Conservation (phyloP, 1,284 basidiomycete species). For the Leccinum fallax region DNA sequence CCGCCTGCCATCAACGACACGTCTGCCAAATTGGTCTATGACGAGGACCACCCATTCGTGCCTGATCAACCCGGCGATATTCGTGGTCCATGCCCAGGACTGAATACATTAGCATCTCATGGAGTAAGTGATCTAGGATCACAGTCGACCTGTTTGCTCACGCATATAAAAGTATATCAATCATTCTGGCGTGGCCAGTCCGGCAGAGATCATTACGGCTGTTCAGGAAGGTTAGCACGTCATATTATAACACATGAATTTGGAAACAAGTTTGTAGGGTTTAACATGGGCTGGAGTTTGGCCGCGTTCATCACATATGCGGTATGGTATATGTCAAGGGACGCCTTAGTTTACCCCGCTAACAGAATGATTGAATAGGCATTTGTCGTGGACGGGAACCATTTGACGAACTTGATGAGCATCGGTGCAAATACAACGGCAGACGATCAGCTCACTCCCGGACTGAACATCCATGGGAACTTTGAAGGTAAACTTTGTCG, state of each 20-base stretch:
- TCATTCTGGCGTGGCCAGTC: conserved; percentile 26
- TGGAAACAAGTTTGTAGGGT: conserved; percentile 14
- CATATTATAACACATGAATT: neutral
- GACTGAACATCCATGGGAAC: neutral
- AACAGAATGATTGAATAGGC: conserved; percentile 13
- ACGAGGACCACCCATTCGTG: conserved; percentile 22
- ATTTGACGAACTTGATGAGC: conserved; percentile 32
- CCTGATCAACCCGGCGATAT: conserved; percentile 27
- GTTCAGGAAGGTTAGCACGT: conserved; percentile 24
- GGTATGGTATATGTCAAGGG: conserved; percentile 10
- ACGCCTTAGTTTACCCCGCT: neutral
- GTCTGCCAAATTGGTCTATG: conserved; percentile 30
- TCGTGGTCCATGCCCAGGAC: conserved; percentile 51
- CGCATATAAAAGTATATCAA: conserved; percentile 21
- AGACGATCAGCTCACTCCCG: conserved; percentile 14
- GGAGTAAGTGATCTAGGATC: conserved; percentile 26
- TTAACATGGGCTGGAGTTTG: conserved; percentile 32
- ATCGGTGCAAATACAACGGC: conserved; percentile 30
- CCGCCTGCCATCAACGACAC: conserved; percentile 28
- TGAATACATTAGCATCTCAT: conserved; percentile 49
- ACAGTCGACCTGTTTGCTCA: neutral
- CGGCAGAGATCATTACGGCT: conserved; percentile 31
- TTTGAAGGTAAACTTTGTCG: conserved; percentile 20
- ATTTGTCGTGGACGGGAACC: conserved; percentile 30
- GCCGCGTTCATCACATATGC: conserved; percentile 28